A percentile compares a stretch with the other conserved stretches of the same genome.
These are phyloP conservation scores for Pichia deserticola DNA, from an alignment of 805 yeast species.

Conservation along the genomic window DNA sequence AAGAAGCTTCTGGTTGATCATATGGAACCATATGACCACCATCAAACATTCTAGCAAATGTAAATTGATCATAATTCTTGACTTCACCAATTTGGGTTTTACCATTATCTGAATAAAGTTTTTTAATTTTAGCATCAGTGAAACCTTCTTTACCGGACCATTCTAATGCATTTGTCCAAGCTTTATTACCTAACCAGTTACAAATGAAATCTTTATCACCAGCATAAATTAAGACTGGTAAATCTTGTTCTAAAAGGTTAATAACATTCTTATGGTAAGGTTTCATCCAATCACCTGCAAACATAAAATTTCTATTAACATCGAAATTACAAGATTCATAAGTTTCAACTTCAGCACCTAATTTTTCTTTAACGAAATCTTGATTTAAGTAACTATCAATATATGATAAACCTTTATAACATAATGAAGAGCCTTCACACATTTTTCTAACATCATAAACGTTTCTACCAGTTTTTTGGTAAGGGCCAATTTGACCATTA, in stretches of 20 bases:
- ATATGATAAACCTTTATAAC: conserved; percentile 45
- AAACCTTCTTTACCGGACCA: conserved; percentile 45
- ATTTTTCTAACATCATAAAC: conserved; percentile 55
- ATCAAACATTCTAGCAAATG: conserved; percentile 68
- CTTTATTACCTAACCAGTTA: conserved; percentile 87
- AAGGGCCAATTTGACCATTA: conserved; percentile 53
- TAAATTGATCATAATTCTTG: conserved; percentile 61
- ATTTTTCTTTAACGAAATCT: conserved; percentile 43
- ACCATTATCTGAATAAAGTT: conserved; percentile 26
- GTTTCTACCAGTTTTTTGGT: conserved; percentile 50
- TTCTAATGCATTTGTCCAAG: conserved; percentile 64
- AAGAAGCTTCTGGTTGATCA: conserved; percentile 71
- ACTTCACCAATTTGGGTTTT: conserved; percentile 55
- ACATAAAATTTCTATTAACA: conserved; percentile 41
- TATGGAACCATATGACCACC: conserved; percentile 94
- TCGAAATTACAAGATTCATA: conserved; percentile 46
- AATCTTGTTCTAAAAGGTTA: conserved; percentile 52
- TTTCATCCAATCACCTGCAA: conserved; percentile 58
- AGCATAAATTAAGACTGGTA: conserved; percentile 86
- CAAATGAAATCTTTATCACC: conserved; percentile 92
- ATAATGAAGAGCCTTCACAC: conserved; percentile 45
- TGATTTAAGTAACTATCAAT: conserved; percentile 47
- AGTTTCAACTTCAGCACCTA: conserved; percentile 48
- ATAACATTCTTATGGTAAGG: conserved; percentile 55
- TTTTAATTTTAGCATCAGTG: conserved; percentile 19